Conservation (phyloP, 2,329 filamentous ascomycete species). For the Leptographium flavum region DNA sequence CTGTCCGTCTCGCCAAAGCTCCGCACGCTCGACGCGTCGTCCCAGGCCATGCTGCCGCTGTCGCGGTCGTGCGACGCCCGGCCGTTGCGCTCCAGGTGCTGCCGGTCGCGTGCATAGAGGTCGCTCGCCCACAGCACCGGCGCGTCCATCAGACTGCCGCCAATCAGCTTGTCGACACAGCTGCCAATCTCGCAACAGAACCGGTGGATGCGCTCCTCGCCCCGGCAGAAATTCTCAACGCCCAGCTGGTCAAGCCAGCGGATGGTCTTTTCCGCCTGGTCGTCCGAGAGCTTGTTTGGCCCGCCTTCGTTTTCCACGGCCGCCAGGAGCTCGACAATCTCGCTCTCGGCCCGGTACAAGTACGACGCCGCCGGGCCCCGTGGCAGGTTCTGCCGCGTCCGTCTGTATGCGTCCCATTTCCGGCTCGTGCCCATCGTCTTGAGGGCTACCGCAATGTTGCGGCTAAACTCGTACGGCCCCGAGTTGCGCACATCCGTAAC, state of each 20-base stretch:
- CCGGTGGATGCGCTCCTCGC: constrained; percentile 86
- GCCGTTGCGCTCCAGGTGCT: constrained; percentile 34
- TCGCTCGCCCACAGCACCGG: constrained; percentile 89
- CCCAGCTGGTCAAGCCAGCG: constrained; percentile 70
- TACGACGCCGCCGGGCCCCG: constrained; percentile 42
- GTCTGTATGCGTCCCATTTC: constrained; percentile 28
- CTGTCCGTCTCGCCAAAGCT: constrained; percentile 31
- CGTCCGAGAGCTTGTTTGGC: constrained; percentile 89
- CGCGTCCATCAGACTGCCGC: constrained; percentile 68
- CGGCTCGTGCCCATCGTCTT: constrained; percentile 69
- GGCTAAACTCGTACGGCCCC: constrained; percentile 72
- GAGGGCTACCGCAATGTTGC: constrained; percentile 71
- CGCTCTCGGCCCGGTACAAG: constrained; percentile 66
- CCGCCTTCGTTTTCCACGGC: constrained; percentile 74
- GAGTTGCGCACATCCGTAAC: constrained; percentile 88
- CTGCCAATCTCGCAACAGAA: constrained; percentile 84
- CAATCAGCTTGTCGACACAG: constrained; percentile 73
- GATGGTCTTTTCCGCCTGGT: constrained; percentile 73
- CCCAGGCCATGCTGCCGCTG: constrained; percentile 30
- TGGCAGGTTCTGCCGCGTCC: constrained; percentile 31
- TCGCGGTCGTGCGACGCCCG: constrained; percentile 29
- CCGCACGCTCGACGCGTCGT: constrained; percentile 38
- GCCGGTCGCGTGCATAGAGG: constrained; percentile 66
- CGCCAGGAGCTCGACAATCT: constrained; percentile 77
- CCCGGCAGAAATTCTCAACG: constrained; percentile 86